These are phyloP conservation scores for Selaginella tamariscina DNA, from an alignment of 75 land plant genomes.

Conservation along the genomic window DNA sequence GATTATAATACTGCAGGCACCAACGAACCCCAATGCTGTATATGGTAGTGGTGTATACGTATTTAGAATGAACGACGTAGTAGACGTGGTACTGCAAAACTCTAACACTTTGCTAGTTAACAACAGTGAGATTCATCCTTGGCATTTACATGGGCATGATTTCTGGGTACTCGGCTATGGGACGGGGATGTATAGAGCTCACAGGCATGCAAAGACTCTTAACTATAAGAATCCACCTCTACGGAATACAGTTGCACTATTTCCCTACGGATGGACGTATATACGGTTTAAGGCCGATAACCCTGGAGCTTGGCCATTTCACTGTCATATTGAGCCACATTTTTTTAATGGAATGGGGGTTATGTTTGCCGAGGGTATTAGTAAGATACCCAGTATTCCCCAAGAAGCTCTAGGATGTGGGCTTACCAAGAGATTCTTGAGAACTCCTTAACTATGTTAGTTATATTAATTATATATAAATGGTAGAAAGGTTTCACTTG, in stretches of 20 bases:
- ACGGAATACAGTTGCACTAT: constrained; percentile 59
- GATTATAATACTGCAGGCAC: constrained; percentile 41
- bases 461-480: too few relatives aligned
- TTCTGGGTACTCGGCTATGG: constrained; percentile 89
- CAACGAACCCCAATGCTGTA: constrained; percentile 40
- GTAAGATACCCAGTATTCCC: constrained; percentile 32
- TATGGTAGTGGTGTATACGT: constrained; percentile 38
- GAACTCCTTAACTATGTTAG: neutral
- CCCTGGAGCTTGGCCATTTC: constrained; percentile 85
- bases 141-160: constrained; percentile 94
- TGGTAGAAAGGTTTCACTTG: too few relatives aligned
- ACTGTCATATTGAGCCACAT: constrained; percentile 83
- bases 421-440: constrained; percentile 25
- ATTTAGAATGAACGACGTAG: constrained; percentile 30
- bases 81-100: constrained; percentile 74
- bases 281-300: constrained; percentile 65
- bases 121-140: constrained; percentile 74
- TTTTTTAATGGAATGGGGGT: constrained; percentile 92
- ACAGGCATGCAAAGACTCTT: constrained; percentile 24
- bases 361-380: constrained; percentile 62
- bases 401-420: constrained; percentile 54
- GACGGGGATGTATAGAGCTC: constrained; percentile 38
- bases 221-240: constrained; percentile 66
- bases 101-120: constrained; percentile 46
- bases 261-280: constrained; percentile 80